Conservation (phyloP, 2,329 filamentous ascomycete genomes). For the Magnaporthiopsis poae region DNA sequence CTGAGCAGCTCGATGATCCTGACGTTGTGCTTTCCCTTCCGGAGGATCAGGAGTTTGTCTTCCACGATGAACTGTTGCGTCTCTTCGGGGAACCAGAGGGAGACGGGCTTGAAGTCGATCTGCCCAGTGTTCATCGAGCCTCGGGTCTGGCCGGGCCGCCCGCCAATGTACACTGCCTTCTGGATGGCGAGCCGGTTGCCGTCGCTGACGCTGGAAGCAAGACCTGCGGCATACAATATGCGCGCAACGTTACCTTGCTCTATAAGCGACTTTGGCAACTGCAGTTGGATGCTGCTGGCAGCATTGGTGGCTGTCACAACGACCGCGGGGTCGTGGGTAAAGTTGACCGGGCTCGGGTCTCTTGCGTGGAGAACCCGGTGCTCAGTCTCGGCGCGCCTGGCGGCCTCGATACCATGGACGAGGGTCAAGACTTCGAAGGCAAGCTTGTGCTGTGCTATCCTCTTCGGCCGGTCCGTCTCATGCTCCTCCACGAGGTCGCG, state of each 20-base stretch:
- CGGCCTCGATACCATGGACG: slow-evolving; percentile 60
- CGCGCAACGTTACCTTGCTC: slow-evolving; percentile 43
- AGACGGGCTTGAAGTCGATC: slow-evolving; percentile 53
- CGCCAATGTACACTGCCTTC: slow-evolving; percentile 52
- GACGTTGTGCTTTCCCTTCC: slow-evolving; percentile 55
- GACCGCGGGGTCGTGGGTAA: slow-evolving; percentile 12
- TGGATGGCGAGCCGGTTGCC: slow-evolving; percentile 47
- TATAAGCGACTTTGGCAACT: slow-evolving; percentile 50
- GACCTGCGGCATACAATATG: slow-evolving; percentile 50
- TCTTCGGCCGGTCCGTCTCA: slow-evolving; percentile 53
- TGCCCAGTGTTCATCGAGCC: slow-evolving; percentile 35
- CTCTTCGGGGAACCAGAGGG: slow-evolving; percentile 46
- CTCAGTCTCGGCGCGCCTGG: slow-evolving; percentile 48
- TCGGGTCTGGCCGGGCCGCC: slow-evolving; percentile 18
- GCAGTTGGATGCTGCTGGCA: slow-evolving; percentile 43
- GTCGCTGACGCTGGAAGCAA: slow-evolving; percentile 46
- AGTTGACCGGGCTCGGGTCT: slow-evolving; percentile 9
- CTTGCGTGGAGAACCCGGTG: slow-evolving; percentile 42
- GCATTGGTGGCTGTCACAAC: slow-evolving; percentile 33
- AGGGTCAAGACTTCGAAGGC: slow-evolving; percentile 74
- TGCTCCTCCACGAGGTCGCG: slow-evolving; percentile 58
- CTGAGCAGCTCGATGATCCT: slow-evolving; percentile 50
- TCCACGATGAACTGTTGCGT: slow-evolving; percentile 53
- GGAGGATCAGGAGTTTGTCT: slow-evolving; percentile 47
- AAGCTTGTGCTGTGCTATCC: slow-evolving; percentile 71